Evolutionary conservation across 2,329 filamentous ascomycete genomes (phyloP).

Genomic region (Exserohilum rostratum): DNA sequence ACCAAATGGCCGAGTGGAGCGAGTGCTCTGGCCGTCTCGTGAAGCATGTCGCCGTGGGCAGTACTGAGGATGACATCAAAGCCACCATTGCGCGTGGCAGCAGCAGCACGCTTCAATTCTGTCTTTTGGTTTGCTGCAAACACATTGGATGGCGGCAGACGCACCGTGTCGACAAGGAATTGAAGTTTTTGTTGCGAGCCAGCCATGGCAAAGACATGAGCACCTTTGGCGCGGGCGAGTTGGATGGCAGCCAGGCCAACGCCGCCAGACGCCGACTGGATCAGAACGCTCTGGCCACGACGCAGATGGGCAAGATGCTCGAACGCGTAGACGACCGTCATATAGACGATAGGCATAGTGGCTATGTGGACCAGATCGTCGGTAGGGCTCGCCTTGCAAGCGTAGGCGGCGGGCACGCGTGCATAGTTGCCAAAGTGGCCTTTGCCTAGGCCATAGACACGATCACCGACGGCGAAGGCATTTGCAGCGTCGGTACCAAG

Average conservation of each 20-base stretch:
- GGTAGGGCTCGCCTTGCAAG: slow-evolving; percentile 12
- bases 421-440: slow-evolving; percentile 30
- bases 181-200: too few relatives aligned
- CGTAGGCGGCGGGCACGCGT: slow-evolving; percentile 13
- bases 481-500: slow-evolving; percentile 17
- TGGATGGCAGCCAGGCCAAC: too few relatives aligned
- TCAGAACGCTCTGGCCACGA: slow-evolving; percentile 21
- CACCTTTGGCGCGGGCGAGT: too few relatives aligned
- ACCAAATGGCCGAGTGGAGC: too few relatives aligned
- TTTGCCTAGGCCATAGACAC: slow-evolving; percentile 18
- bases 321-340: neutral
- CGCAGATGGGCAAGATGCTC: neutral
- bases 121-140: too few relatives aligned
- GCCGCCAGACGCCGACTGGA: slow-evolving; percentile 9
- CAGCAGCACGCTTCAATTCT: too few relatives aligned
- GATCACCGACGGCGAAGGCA: neutral
- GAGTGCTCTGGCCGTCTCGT: too few relatives aligned
- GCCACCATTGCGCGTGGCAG: too few relatives aligned
- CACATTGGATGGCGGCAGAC: too few relatives aligned
- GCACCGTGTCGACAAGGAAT: too few relatives aligned
- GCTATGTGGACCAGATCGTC: neutral
- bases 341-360: neutral
- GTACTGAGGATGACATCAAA: slow-evolving; percentile 41
- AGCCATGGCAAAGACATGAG: too few relatives aligned
- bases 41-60: slow-evolving; percentile 23